Base-by-base conservation (phyloP, 2,329 filamentous ascomycete genomes). In the Epichloe typhina region DNA sequence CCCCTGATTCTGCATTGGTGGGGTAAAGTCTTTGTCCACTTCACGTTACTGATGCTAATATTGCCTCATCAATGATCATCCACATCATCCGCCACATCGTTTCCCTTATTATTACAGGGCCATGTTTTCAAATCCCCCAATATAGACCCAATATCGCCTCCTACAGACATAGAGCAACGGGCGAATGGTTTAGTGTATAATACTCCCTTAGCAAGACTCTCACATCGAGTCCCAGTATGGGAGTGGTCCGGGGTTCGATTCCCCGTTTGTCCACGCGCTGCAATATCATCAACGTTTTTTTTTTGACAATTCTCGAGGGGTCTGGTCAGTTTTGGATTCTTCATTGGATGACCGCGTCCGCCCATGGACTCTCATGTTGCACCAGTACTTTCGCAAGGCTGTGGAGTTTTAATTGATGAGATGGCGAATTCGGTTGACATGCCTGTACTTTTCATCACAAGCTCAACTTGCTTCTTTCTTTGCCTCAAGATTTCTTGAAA, bases 221-320 rank as follows among this genome's bases (percentile, higher is more conserved):
- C 2, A 0, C 0, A 0, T 1, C 6, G 3, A 2, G 23, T 5
- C 21, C 3, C 0, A 11, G 2, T 8, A 2, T 57, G 55, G 55
- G 51, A 52, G 55, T 52, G 55, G 55, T 57, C 55, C 55, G 51
- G 54, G 55, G 55, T 57, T 57, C 54, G 55, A 57, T 57, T 57
- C 54, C 55, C 55, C 51, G 55, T 55, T 51, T 50, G 55, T 57
- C 55, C 55, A 57, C 36, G 4, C 0, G n/a, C 13, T 38, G 13
- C 2, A 2, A 23, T 2, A 7, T 36, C 0, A 4, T 1, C 9
- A 2, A 31, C 0, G 17, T 35, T 48, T 36, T 37, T 37, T 26
- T 38, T 36, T 43, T 23, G 15, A 4, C 8, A 31, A 11, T 4
- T 26, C 3, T 31, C 8, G 8, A 11, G 31, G 9, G 31, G 8